Evolutionary conservation across 148 eudicot species (phyloP).

Genomic region (Nepenthes mirabilis): DNA sequence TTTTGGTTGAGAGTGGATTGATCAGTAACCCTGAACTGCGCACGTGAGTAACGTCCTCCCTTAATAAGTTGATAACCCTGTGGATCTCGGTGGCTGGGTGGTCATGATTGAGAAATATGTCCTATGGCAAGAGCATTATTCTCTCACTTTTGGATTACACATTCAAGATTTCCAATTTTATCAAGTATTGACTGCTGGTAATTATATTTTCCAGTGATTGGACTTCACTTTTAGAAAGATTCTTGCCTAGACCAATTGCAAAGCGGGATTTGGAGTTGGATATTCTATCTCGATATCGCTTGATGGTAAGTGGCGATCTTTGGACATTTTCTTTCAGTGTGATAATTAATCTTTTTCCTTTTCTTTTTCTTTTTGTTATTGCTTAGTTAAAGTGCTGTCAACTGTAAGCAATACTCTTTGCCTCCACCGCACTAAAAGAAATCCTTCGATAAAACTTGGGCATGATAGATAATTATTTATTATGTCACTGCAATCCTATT

Average conservation of each 20-base stretch:
- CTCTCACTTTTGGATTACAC: neutral
- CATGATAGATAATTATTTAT: no score
- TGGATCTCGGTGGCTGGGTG: neutral
- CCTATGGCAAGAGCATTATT: neutral
- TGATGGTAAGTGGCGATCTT: constrained; percentile 45
- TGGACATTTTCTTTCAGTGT: no score
- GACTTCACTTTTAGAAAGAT: constrained; percentile 84
- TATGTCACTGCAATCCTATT: no score
- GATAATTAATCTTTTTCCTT: neutral
- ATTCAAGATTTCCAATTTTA: no score
- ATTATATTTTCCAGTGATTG: constrained; percentile 60
- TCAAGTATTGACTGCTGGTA: constrained; percentile 5
- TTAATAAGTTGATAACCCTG: neutral
- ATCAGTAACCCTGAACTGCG: constrained; percentile 62
- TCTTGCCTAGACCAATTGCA: constrained; percentile 86
- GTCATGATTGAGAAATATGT: neutral
- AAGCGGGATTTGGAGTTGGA: constrained; percentile 89
- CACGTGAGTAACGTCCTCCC: constrained; percentile 51
- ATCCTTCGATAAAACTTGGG: no score
- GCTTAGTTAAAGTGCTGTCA: neutral
- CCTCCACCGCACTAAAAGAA: no score
- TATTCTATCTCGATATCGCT: constrained; percentile 68
- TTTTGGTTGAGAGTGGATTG: constrained; percentile 85
- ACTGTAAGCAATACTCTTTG: no score
- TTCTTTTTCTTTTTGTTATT: neutral